Conservation (phyloP, 2,329 filamentous ascomycete species). For the Aspergillus udagawae region DNA sequence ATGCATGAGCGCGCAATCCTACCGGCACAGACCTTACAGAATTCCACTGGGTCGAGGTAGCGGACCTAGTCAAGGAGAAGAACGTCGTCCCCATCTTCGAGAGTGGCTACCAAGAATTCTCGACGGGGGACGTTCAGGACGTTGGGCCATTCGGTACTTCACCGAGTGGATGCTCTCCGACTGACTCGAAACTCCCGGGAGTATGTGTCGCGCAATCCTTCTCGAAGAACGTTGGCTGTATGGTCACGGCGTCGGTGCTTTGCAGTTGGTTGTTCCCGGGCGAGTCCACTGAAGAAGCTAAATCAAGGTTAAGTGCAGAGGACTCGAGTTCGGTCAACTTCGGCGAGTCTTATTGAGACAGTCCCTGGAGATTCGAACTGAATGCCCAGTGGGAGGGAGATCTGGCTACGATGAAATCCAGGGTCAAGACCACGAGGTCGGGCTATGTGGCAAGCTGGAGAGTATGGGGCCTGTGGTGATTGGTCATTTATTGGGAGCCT, state of each 20-base stretch:
- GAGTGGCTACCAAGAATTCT: conserved; percentile 89
- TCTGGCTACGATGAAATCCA: conserved; percentile 28
- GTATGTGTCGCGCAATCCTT: conserved; percentile 50
- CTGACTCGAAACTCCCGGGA: conserved; percentile 13
- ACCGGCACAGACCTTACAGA: conserved; percentile 83
- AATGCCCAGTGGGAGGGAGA: conserved; percentile 29
- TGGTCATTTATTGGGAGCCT: conserved; percentile 32
- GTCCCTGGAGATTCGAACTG: conserved; percentile 14
- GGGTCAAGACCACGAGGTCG: conserved; percentile 37
- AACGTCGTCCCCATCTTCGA: conserved; percentile 91
- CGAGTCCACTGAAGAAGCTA: conserved; percentile 5
- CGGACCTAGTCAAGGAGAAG: conserved; percentile 64
- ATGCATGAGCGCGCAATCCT: conserved; percentile 94
- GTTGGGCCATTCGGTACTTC: conserved; percentile 83
- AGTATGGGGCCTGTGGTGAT: conserved; percentile 19
- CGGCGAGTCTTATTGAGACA: conserved; percentile 3
- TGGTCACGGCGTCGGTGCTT: conserved; percentile 82
- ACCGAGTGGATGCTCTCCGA: conserved; percentile 35
- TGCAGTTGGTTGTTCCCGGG: conserved; percentile 52
- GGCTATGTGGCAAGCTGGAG: conserved; percentile 22
- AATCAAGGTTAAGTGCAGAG: conserved; percentile 14
- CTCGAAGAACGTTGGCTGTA: conserved; percentile 65
- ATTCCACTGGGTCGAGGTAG: conserved; percentile 81
- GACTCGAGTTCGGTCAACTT: conserved; percentile 26
- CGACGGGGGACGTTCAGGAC: conserved; percentile 69